Evolutionary conservation across 2,329 filamentous ascomycete species (phyloP).

Genomic region (Rugonectria rugulosa): DNA sequence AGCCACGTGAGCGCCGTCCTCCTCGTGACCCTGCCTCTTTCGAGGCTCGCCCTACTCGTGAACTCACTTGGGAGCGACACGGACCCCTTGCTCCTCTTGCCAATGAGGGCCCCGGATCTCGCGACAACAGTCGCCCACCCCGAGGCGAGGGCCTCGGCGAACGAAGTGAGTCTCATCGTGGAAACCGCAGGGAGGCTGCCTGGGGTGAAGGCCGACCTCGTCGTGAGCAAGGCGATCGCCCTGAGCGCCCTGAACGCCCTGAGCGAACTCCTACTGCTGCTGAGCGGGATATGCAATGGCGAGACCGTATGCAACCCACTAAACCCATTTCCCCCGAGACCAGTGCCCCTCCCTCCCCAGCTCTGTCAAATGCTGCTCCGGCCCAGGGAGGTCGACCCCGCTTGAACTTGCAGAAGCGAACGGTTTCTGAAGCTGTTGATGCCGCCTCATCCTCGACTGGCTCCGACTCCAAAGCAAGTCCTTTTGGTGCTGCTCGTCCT

Average conservation of each 20-base stretch:
- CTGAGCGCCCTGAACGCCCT: slow-evolving; percentile 77
- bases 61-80: slow-evolving; percentile 92
- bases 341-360: slow-evolving; percentile 79
- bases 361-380: slow-evolving; percentile 59
- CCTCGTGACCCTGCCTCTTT: slow-evolving; percentile 65
- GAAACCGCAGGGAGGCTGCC: slow-evolving; percentile 71
- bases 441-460: slow-evolving; percentile 58
- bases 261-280: slow-evolving; percentile 82
- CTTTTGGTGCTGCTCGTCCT: slow-evolving; percentile 91
- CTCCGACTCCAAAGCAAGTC: slow-evolving; percentile 82
- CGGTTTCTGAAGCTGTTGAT: slow-evolving; percentile 76
- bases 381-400: slow-evolving; percentile 73
- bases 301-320: slow-evolving; percentile 83
- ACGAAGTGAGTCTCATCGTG: slow-evolving; percentile 64
- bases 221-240: slow-evolving; percentile 74
- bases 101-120: slow-evolving; percentile 58
- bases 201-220: slow-evolving; percentile 80
- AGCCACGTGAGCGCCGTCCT: slow-evolving; percentile 70
- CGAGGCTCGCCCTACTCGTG: slow-evolving; percentile 71
- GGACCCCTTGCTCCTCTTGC: slow-evolving; percentile 82
- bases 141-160: slow-evolving; percentile 62
- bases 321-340: slow-evolving; percentile 75
- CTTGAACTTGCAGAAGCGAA: slow-evolving; percentile 89
- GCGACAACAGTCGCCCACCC: slow-evolving; percentile 61
- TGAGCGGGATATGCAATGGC: slow-evolving; percentile 94